A percentile compares a stretch with the other conserved stretches of the same genome.
phyloP scores from a whole-genome alignment of 306 rosid species.

The Quercus dentata region DNA sequence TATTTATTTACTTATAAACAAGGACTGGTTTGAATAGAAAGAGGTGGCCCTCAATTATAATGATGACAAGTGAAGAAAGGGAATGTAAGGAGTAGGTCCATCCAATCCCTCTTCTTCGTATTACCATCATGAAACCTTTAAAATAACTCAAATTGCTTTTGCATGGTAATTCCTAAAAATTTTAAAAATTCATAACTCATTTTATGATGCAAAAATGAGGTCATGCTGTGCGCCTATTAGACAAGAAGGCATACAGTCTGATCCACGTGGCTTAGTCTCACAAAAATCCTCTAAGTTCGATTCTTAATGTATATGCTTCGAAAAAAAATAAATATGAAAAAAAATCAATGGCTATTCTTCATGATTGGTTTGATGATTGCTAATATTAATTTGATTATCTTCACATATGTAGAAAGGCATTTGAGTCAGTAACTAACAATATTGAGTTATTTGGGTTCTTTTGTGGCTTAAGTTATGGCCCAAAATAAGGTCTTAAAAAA shows the following conservation, averaged over 20 bases:
- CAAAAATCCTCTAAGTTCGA: background rate
- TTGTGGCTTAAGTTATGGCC: too few species aligned
- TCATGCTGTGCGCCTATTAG: constrained; percentile 45
- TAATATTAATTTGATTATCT: background rate
- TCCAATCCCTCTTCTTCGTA: constrained; percentile 21
- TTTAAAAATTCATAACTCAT: background rate
- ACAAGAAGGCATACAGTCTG: constrained; percentile 6
- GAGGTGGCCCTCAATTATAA: constrained; percentile 25
- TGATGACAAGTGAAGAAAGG: constrained; percentile 42
- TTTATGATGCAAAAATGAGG: constrained; percentile 44
- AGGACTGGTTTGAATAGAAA: constrained; percentile 16
- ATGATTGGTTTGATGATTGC: background rate
- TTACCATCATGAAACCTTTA: constrained; percentile 39
- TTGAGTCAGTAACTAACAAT: background rate
- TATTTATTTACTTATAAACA: background rate
- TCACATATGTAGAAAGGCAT: background rate
- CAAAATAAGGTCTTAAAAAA: too few species aligned
- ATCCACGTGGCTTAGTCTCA: constrained; percentile 2
- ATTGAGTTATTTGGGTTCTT: too few species aligned
- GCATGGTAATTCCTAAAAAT: background rate
- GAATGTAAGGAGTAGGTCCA: constrained; percentile 51
- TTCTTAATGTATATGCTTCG: background rate
- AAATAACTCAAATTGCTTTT: constrained; percentile 11
- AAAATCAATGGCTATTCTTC: background rate
- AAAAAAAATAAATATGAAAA: background rate